Percentiles rank a stretch among this genome's conserved stretches.
Conservation (phyloP, 192 early-diverging fungal genomes). For the Backusella macrospora region DNA sequence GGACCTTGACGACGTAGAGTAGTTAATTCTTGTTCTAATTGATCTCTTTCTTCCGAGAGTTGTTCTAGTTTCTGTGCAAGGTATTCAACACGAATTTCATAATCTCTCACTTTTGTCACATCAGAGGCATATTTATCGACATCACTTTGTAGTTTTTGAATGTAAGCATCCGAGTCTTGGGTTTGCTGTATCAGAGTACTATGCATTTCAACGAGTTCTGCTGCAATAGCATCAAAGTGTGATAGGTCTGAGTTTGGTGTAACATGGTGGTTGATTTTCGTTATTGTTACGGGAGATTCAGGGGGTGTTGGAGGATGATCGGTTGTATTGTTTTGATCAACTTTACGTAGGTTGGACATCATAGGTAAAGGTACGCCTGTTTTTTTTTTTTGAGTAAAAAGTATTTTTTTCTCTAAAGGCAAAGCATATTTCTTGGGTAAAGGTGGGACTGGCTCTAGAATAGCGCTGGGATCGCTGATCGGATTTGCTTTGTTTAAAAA, state of each 20-base stretch:
- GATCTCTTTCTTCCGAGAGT: constrained; percentile 27
- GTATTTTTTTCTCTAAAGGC: not conserved
- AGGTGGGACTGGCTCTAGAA: not conserved
- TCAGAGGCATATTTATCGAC: constrained; percentile 23
- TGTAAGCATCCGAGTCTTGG: not conserved
- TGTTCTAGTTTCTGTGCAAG: constrained; percentile 33
- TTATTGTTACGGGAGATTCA: not conserved
- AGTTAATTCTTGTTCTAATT: constrained; percentile 23
- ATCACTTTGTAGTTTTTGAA: constrained; percentile 22
- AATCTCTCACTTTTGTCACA: constrained; percentile 28
- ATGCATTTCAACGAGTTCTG: constrained; percentile 20
- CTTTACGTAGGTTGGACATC: not conserved
- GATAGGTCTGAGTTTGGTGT: constrained; percentile 12
- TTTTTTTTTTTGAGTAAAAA: not conserved
- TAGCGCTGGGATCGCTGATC: not conserved
- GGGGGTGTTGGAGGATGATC: not conserved
- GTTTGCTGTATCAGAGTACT: not conserved
- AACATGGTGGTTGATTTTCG: not conserved
- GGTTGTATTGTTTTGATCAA: not conserved
- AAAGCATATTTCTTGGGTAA: not conserved
- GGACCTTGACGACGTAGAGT: not conserved
- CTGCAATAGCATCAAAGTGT: constrained; percentile 17
- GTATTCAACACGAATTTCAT: constrained; percentile 37
- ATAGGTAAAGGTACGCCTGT: not conserved
- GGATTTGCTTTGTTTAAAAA: not conserved